Conservation (phyloP, 2,329 filamentous ascomycete species). For the Diaporthe sp. region DNA sequence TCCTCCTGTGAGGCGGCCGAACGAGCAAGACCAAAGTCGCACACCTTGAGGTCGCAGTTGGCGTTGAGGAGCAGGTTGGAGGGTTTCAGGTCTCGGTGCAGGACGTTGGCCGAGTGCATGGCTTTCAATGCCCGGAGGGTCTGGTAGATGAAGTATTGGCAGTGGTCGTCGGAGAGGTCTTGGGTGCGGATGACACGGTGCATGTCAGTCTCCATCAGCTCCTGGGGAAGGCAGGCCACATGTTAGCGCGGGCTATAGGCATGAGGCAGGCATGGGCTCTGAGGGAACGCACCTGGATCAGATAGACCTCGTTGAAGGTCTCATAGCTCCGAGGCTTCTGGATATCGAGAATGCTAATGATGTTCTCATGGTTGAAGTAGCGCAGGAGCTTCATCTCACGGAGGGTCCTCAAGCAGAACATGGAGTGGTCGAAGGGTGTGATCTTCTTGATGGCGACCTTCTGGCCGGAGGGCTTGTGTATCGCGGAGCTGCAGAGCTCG, state of each 20-base stretch:
- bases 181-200: constrained; percentile 98
- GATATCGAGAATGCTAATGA: constrained; percentile 99
- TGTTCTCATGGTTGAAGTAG: constrained; percentile 99
- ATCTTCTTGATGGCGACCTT: constrained; percentile 99
- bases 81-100: constrained; percentile 97
- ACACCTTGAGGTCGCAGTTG: constrained; percentile 99
- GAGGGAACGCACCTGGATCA: constrained; percentile 83
- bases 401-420: constrained; percentile 96
- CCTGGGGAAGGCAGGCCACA: constrained; percentile 64
- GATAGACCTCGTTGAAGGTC: constrained; percentile 96
- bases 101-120: constrained; percentile 98
- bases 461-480: constrained; percentile 97
- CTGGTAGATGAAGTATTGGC: constrained; percentile 99
- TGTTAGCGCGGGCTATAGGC: neutral
- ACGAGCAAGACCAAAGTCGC: constrained; percentile 95
- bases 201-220: constrained; percentile 99
- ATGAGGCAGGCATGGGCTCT: neutral
- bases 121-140: constrained; percentile 97
- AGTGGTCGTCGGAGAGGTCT: constrained; percentile 98
- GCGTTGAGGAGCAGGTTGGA: constrained; percentile 97
- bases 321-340: constrained; percentile 98
- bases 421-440: constrained; percentile 98
- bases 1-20: constrained; percentile 98
- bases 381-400: constrained; percentile 99
- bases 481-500: constrained; percentile 78